Evolutionary conservation across 345 rosid genomes (phyloP), one percentile per base, ranked within the genome.

Genomic region (Xanthoceras sorbifolium): DNA sequence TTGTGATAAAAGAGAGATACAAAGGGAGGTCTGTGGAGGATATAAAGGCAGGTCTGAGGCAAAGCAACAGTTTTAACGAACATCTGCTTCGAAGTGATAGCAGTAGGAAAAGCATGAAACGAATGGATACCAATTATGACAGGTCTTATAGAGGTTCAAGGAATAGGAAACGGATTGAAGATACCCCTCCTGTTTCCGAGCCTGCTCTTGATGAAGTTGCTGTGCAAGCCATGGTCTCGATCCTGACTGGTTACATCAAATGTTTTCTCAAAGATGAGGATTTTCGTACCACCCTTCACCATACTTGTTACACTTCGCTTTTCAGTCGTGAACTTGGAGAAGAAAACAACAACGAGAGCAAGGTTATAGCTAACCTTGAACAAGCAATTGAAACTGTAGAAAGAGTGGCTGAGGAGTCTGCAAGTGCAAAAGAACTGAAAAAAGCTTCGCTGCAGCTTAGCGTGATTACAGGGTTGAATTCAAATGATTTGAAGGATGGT

Each of bases 181-280:
- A 76, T 62, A 67, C 40, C 25, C 81, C 76, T 10, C n/a, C 75
- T 48, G 77, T 52, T 77, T 55, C 85, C 64, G 81, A 76, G 63
- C 85, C 83, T 69, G 88, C 91, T 61, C 90, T 89, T 34, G 89
- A 86, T 85, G 88, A 89, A 82, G 93, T 76, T 83, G 93, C 91
- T 59, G 76, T 91, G 52, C 79, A 77, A 82, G 93, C 93, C 40
- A 76, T 80, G 69, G 71, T 89, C 62, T 89, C 95, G 55, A 91
- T 89, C 69, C 75, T 91, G 34, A 76, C 77, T 77, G 79, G 92
- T 68, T 84, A 80, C 68, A 79, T 79, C 36, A 86, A 80, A 72
- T 52, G 82, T 61, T 91, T 87, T 76, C 81, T 85, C 71, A 82
- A 62, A 75, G 86, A 85, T 22, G 78, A 73, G 64, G 86, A 83